A percentile compares a stretch with the other conserved stretches of the same genome.
phyloP scores from a whole-genome alignment of 306 rosid species.

The Prinsepia uniflora region DNA sequence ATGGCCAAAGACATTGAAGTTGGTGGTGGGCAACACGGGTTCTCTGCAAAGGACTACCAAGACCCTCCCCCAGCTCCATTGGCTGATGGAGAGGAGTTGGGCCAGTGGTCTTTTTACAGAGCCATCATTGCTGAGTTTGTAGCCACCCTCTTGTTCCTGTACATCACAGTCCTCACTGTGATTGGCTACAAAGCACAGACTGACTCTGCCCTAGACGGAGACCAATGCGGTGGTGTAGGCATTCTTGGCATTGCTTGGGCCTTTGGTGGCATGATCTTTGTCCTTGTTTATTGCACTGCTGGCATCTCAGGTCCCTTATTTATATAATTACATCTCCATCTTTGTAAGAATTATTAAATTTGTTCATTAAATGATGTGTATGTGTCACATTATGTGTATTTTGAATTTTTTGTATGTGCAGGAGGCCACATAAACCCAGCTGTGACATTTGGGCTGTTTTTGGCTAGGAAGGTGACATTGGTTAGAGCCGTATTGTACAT shows the following conservation, averaged over 20 bases:
- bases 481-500: slow-evolving; percentile 38
- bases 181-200: slow-evolving; percentile 40
- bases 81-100: slow-evolving; percentile 51
- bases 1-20: slow-evolving; percentile 38
- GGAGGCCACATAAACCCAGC: slow-evolving; percentile 56
- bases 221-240: slow-evolving; percentile 35
- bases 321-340: too few species aligned
- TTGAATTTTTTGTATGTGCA: not conserved
- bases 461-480: slow-evolving; percentile 42
- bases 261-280: slow-evolving; percentile 46
- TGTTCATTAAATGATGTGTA: too few species aligned
- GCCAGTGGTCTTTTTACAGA: slow-evolving; percentile 75
- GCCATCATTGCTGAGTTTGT: slow-evolving; percentile 84
- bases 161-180: slow-evolving; percentile 49
- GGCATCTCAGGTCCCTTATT: slow-evolving; percentile 35
- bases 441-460: slow-evolving; percentile 42
- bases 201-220: slow-evolving; percentile 6
- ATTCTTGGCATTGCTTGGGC: slow-evolving; percentile 40
- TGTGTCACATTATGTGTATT: not conserved
- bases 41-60: slow-evolving; percentile 53
- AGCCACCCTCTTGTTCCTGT: slow-evolving; percentile 82
- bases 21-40: slow-evolving; percentile 9
- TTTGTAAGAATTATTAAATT: too few species aligned
- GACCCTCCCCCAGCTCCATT: slow-evolving; percentile 75
- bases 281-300: slow-evolving; percentile 45